Evolutionary conservation across 2,329 filamentous ascomycete species (phyloP).

Genomic region (Blumeria graminis): DNA sequence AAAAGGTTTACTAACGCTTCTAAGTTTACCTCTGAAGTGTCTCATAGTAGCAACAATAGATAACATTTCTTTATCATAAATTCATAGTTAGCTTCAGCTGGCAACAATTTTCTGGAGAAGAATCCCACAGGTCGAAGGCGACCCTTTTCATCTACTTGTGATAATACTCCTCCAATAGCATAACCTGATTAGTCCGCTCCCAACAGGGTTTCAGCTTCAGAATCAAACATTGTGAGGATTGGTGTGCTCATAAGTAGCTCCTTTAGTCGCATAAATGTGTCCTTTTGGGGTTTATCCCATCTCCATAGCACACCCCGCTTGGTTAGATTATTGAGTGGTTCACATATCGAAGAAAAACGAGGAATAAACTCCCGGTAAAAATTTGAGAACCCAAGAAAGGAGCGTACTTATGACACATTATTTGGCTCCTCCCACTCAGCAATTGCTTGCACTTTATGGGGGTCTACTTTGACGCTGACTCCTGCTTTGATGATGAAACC

Average conservation of each 20-base stretch:
- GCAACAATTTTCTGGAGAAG: neutral
- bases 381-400: neutral
- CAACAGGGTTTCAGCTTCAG: neutral
- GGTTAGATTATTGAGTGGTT: neutral
- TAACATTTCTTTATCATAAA: neutral
- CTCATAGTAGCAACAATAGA: neutral
- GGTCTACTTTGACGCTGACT: neutral
- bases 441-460: neutral
- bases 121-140: neutral
- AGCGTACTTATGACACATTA: neutral
- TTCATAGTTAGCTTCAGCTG: neutral
- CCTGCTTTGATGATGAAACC: neutral
- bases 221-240: neutral
- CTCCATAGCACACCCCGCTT: neutral
- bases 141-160: neutral
- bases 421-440: neutral
- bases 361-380: neutral
- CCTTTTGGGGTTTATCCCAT: neutral
- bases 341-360: neutral
- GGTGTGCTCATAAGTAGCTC: neutral
- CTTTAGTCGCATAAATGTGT: neutral
- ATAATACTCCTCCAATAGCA: neutral
- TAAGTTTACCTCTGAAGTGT: neutral
- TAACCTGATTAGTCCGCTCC: neutral
- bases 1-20: neutral